phyloP scores from a whole-genome alignment of 345 rosid genomes.

The Mallotus nudiflorus region DNA sequence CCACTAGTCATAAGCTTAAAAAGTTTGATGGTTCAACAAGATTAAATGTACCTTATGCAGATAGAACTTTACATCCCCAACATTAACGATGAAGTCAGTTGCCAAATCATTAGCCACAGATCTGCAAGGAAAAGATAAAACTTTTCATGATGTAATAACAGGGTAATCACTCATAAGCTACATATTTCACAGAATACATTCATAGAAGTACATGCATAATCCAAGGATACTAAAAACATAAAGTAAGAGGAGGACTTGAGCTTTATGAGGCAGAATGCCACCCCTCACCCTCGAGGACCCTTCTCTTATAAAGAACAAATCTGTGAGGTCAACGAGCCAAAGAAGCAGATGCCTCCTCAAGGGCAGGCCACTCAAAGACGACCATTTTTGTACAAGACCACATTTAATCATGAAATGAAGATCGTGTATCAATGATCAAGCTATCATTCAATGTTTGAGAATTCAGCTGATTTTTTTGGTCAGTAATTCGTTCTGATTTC shows the following conservation, averaged over 20 bases:
- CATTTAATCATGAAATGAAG: neutral
- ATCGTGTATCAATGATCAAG: neutral
- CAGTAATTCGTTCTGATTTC: neutral
- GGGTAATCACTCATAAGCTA: neutral
- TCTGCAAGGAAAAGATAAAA: constrained; percentile 37
- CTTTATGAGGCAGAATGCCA: no score
- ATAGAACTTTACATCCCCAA: constrained; percentile 62
- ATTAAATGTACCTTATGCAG: constrained; percentile 75
- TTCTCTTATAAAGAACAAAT: no score
- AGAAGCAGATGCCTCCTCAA: no score
- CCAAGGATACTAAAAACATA: neutral
- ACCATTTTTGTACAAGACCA: neutral
- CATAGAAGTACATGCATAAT: neutral
- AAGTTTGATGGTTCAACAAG: neutral
- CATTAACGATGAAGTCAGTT: constrained; percentile 55
- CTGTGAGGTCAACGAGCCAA: no score
- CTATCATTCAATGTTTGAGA: neutral
- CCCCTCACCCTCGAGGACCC: no score
- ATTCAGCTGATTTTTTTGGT: neutral
- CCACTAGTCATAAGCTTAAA: neutral
- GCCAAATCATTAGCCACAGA: constrained; percentile 73
- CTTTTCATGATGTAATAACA: neutral
- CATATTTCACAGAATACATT: neutral
- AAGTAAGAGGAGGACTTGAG: no score
- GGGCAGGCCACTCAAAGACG: neutral